Conservation (phyloP, 805 yeast species). For the Ogataea kodamae region DNA sequence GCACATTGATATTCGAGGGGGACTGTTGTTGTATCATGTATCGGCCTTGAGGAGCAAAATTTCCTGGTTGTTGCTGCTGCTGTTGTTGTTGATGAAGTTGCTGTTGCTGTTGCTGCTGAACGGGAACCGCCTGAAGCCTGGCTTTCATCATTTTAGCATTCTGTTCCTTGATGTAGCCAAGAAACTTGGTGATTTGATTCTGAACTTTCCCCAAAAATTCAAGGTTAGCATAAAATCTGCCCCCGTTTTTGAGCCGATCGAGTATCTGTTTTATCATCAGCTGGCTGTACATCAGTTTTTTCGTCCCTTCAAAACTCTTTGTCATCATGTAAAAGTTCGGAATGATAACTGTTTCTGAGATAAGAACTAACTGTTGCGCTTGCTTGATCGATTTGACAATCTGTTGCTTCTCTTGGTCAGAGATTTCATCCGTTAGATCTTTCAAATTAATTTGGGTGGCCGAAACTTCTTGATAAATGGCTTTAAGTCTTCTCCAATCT, state of each 20-base stretch:
- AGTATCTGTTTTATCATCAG: slow-evolving; percentile 73
- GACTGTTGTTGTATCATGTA: slow-evolving; percentile 18
- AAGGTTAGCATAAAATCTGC: slow-evolving; percentile 65
- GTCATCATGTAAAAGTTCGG: slow-evolving; percentile 77
- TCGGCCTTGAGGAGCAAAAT: slow-evolving; percentile 20
- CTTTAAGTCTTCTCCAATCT: slow-evolving; percentile 57
- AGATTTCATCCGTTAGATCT: slow-evolving; percentile 58
- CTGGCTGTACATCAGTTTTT: slow-evolving; percentile 72
- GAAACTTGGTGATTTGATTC: slow-evolving; percentile 68
- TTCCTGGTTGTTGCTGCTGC: slow-evolving; percentile 13
- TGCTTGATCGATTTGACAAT: slow-evolving; percentile 53
- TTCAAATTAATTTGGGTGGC: slow-evolving; percentile 62
- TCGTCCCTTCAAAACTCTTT: slow-evolving; percentile 70
- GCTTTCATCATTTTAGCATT: slow-evolving; percentile 28
- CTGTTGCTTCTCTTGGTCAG: slow-evolving; percentile 60
- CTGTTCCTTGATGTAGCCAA: slow-evolving; percentile 68
- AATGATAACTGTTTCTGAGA: slow-evolving; percentile 65
- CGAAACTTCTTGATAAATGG: slow-evolving; percentile 66
- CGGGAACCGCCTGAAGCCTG: slow-evolving; percentile 19
- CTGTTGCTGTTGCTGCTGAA: slow-evolving; percentile 15
- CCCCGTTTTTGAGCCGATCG: slow-evolving; percentile 52
- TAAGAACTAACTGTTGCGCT: slow-evolving; percentile 57
- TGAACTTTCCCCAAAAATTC: slow-evolving; percentile 68
- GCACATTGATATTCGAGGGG: slow-evolving; percentile 8
- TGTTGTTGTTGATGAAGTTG: slow-evolving; percentile 14